Percentiles rank a stretch among this genome's conserved stretches.
These are phyloP conservation scores for Gymnopus androsaceus DNA, from an alignment of 1,284 basidiomycete species.

Conservation along the genomic window DNA sequence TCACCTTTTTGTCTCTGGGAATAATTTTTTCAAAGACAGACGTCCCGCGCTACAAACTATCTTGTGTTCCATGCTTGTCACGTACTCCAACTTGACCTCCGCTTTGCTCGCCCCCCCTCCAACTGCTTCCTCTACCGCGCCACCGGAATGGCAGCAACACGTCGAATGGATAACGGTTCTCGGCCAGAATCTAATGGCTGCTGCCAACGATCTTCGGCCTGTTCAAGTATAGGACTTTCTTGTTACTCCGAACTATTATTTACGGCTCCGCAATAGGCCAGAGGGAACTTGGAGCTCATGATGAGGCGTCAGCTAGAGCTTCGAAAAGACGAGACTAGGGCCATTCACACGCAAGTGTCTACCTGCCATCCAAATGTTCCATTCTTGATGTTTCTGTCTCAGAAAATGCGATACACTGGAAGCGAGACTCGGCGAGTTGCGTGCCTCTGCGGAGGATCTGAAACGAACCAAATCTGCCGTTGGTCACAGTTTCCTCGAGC, in stretches of 20 bases:
- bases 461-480: constrained; percentile 2
- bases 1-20: constrained; percentile 3
- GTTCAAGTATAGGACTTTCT: constrained; percentile 54
- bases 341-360: constrained; percentile 58
- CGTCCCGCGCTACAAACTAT: constrained; percentile 69
- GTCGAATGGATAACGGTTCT: constrained; percentile 76
- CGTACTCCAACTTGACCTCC: constrained; percentile 66
- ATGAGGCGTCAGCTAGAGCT: constrained; percentile 74
- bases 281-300: constrained; percentile 73
- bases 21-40: constrained; percentile 50
- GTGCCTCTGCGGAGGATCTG: constrained; percentile 35
- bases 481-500: not conserved
- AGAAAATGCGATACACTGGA: constrained; percentile 75
- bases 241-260: constrained; percentile 4
- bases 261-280: constrained; percentile 45
- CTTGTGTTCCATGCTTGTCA: constrained; percentile 67
- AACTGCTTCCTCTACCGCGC: constrained; percentile 42
- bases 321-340: constrained; percentile 64
- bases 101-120: constrained; percentile 67
- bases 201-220: constrained; percentile 78
- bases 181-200: constrained; percentile 80
- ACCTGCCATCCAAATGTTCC: constrained; percentile 1
- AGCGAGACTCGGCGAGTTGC: constrained; percentile 55
- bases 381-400: not conserved
- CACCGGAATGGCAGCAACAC: constrained; percentile 70